These are phyloP conservation scores for Avena sativa DNA, from an alignment of 176 grass and related monocot species.

Conservation along the genomic window DNA sequence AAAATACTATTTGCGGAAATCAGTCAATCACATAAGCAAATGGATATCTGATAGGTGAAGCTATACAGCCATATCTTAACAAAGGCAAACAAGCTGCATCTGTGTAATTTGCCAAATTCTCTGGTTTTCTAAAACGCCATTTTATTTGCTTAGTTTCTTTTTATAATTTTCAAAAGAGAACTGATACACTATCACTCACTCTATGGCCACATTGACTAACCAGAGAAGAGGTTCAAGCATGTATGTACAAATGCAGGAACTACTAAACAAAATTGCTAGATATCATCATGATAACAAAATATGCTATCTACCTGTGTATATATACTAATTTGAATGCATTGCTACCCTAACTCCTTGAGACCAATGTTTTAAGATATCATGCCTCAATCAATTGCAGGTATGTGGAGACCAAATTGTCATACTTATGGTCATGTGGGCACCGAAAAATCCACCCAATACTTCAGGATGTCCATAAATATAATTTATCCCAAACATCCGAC, in stretches of 20 bases:
- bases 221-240: neutral
- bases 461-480: neutral
- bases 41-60: neutral
- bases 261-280: slow-evolving; percentile 11
- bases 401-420: neutral
- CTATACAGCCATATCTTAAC: slow-evolving; percentile 7
- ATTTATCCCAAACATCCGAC: neutral
- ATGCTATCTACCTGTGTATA: neutral
- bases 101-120: neutral
- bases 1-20: neutral
- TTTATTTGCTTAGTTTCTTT: neutral
- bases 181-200: neutral
- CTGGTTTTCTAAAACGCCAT: too few species aligned
- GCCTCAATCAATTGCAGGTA: neutral
- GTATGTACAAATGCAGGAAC: neutral
- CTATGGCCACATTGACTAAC: neutral
- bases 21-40: slow-evolving; percentile 3
- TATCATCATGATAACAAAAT: slow-evolving; percentile 14
- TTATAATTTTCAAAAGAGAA: neutral
- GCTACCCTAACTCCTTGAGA: neutral
- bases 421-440: neutral
- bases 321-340: neutral
- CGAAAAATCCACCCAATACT: neutral
- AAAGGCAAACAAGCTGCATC: neutral
- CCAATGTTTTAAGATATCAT: neutral